These are phyloP conservation scores for Gorgonomyces haynaldii DNA, from an alignment of 192 early-diverging fungal genomes.

Conservation along the genomic window DNA sequence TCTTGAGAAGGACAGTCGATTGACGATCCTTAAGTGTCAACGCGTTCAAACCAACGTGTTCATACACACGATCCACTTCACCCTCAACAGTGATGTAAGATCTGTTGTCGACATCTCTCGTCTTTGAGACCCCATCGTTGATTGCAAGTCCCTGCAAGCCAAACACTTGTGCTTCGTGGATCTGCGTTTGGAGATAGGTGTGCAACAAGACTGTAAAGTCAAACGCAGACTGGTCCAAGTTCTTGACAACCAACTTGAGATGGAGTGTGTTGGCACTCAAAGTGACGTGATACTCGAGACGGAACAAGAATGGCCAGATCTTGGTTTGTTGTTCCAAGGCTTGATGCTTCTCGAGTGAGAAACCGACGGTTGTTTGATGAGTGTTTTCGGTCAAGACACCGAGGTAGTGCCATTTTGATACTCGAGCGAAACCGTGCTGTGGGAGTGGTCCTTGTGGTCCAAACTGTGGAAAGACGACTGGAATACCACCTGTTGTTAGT, in stretches of 20 bases:
- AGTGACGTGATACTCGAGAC: slow-evolving; percentile 67
- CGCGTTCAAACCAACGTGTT: slow-evolving; percentile 38
- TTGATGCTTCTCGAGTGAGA: slow-evolving; percentile 25
- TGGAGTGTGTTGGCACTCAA: slow-evolving; percentile 54
- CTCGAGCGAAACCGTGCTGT: slow-evolving; percentile 23
- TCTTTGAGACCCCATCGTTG: slow-evolving; percentile 58
- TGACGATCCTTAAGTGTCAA: slow-evolving; percentile 10
- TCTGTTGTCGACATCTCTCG: background rate
- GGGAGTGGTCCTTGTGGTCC: slow-evolving; percentile 50
- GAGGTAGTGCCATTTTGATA: slow-evolving; percentile 40
- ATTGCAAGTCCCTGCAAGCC: slow-evolving; percentile 55
- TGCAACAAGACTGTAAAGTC: slow-evolving; percentile 86
- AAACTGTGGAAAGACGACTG: slow-evolving; percentile 75
- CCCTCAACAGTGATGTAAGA: slow-evolving; percentile 29
- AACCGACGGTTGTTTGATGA: slow-evolving; percentile 34
- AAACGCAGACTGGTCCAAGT: slow-evolving; percentile 56
- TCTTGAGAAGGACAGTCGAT: slow-evolving; percentile 11
- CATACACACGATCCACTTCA: slow-evolving; percentile 83
- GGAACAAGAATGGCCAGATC: slow-evolving; percentile 62
- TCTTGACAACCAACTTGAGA: slow-evolving; percentile 63
- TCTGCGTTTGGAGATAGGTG: slow-evolving; percentile 72
- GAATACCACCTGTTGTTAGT: slow-evolving; percentile 21
- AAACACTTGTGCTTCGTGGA: slow-evolving; percentile 44
- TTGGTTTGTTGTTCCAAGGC: slow-evolving; percentile 40
- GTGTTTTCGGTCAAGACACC: slow-evolving; percentile 34